These are phyloP conservation scores for Helminthosporium solani DNA, from an alignment of 2,329 filamentous ascomycete genomes.

Conservation along the genomic window DNA sequence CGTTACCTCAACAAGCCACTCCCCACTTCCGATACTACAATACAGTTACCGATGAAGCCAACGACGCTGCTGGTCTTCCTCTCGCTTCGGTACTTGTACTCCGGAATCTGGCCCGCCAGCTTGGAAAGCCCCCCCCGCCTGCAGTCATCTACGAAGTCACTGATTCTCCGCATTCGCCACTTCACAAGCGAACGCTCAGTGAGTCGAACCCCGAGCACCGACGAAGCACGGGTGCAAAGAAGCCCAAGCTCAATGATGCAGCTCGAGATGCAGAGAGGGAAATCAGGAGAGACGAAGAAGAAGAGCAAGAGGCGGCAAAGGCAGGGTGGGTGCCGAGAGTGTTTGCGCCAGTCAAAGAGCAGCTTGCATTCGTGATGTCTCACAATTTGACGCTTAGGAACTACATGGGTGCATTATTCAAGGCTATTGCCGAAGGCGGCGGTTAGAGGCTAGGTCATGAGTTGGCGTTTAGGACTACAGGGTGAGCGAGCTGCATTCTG, in stretches of 20 bases:
- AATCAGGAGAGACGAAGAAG: slow-evolving; percentile 42
- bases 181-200: slow-evolving; percentile 34
- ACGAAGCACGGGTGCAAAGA: slow-evolving; percentile 46
- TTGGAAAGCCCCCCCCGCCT: slow-evolving; percentile 40
- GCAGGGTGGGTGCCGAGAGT: slow-evolving; percentile 66
- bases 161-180: slow-evolving; percentile 29
- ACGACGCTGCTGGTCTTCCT: slow-evolving; percentile 73
- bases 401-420: slow-evolving; percentile 41
- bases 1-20: slow-evolving; percentile 17
- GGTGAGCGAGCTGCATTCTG: neutral
- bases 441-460: neutral
- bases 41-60: slow-evolving; percentile 51
- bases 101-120: slow-evolving; percentile 67
- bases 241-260: slow-evolving; percentile 36
- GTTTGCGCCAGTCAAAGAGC: slow-evolving; percentile 65
- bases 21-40: slow-evolving; percentile 45
- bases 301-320: slow-evolving; percentile 52
- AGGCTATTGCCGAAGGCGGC: slow-evolving; percentile 38
- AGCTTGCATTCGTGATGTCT: slow-evolving; percentile 68
- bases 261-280: slow-evolving; percentile 31
- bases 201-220: slow-evolving; percentile 29
- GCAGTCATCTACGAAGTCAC: slow-evolving; percentile 24
- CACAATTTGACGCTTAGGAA: slow-evolving; percentile 57
- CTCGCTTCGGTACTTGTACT: slow-evolving; percentile 75
- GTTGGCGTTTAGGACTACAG: neutral